A percentile compares a stretch with the other conserved stretches of the same genome.
phyloP scores from a whole-genome alignment of 768 basidiomycete species.

The Amanita jacksonii region DNA sequence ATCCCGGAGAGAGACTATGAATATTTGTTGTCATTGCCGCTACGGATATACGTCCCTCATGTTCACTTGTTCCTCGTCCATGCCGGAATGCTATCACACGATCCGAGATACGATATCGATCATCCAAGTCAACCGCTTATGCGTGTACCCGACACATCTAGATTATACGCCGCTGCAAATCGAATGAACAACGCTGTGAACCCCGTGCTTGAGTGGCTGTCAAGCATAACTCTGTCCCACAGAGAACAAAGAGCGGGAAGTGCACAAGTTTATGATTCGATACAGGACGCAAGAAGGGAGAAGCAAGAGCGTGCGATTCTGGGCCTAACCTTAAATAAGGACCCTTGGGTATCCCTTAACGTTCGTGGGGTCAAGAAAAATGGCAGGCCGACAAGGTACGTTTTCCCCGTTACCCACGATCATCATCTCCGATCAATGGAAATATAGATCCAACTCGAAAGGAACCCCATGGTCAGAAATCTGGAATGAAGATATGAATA shows the following conservation, averaged over 20 bases:
- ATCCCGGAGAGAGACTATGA: constrained; percentile 53
- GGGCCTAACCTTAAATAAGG: constrained; percentile 64
- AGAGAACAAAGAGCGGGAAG: not conserved
- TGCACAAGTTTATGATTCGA: constrained; percentile 5
- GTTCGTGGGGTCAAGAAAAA: constrained; percentile 47
- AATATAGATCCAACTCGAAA: constrained; percentile 21
- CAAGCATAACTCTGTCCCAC: not conserved
- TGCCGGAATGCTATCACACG: constrained; percentile 69
- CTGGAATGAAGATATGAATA: constrained; percentile 61
- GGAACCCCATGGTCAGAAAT: constrained; percentile 70
- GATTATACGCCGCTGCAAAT: not conserved
- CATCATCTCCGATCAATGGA: too few relatives aligned
- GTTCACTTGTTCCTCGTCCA: constrained; percentile 76
- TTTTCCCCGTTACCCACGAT: constrained; percentile 1
- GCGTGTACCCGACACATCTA: constrained; percentile 35
- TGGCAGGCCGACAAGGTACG: constrained; percentile 34
- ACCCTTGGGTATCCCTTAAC: constrained; percentile 72
- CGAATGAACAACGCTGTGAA: not conserved
- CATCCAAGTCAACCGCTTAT: constrained; percentile 64
- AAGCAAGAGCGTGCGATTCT: constrained; percentile 67
- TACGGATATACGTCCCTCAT: constrained; percentile 63
- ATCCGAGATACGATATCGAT: constrained; percentile 44
- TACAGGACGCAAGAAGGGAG: constrained; percentile 29
- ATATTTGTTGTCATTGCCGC: constrained; percentile 71
- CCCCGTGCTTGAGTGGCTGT: constrained; percentile 1